These are phyloP conservation scores for Gloeostereum incarnatum DNA, from an alignment of 768 basidiomycete genomes.

Conservation along the genomic window DNA sequence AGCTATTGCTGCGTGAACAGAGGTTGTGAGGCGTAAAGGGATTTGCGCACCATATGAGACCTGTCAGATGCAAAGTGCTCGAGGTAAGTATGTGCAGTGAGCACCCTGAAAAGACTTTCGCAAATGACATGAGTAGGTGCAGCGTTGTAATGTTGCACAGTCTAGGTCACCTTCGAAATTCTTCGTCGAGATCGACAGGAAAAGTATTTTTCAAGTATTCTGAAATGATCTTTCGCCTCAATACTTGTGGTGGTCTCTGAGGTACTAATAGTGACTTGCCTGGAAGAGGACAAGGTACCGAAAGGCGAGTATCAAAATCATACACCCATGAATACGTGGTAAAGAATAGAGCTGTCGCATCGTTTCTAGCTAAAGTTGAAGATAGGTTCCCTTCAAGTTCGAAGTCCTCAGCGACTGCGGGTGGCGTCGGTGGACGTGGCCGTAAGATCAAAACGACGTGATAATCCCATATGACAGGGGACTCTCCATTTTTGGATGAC, in stretches of 20 bases:
- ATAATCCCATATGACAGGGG: slow-evolving; percentile 62
- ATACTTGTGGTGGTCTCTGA: slow-evolving; percentile 6
- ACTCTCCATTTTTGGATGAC: slow-evolving; percentile 19
- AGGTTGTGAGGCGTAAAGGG: slow-evolving; percentile 6
- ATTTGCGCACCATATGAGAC: slow-evolving; percentile 57
- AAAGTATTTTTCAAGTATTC: slow-evolving; percentile 43
- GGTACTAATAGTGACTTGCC: slow-evolving; percentile 21
- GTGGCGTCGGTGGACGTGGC: too few species aligned
- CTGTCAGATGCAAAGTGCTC: slow-evolving; percentile 63
- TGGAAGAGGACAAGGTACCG: slow-evolving; percentile 42
- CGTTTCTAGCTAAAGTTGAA: too few species aligned
- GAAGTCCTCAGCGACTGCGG: too few species aligned
- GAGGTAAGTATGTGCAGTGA: slow-evolving; percentile 41
- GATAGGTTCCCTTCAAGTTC: too few species aligned
- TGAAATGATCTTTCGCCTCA: slow-evolving; percentile 12
- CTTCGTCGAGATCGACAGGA: slow-evolving; percentile 19
- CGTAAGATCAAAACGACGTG: slow-evolving; percentile 55
- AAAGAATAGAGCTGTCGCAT: too few species aligned
- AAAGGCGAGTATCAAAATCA: slow-evolving; percentile 66
- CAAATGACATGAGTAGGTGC: not conserved
- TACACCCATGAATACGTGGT: too few species aligned
- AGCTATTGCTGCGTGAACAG: too few species aligned
- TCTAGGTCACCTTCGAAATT: slow-evolving; percentile 38
- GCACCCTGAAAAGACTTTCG: slow-evolving; percentile 51
- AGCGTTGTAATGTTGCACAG: too few species aligned